A percentile compares a stretch with the other conserved stretches of the same genome.
These are phyloP conservation scores for Macadamia integrifolia DNA, from an alignment of 164 flowering plant genomes.

Conservation along the genomic window DNA sequence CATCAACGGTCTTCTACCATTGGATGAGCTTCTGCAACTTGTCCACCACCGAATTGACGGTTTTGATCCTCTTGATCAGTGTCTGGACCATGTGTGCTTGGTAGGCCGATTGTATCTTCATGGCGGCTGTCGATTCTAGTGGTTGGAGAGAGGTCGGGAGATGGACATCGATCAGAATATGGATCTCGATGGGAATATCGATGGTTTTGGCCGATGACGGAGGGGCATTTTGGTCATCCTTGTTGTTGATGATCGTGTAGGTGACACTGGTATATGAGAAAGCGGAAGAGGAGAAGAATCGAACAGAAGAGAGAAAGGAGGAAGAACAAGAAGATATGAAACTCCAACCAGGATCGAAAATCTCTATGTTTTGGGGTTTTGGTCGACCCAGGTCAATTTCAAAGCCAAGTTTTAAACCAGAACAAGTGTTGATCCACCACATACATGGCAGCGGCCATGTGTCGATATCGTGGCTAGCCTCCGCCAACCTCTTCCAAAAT, in stretches of 20 bases:
- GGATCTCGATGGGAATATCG: constrained; percentile 22
- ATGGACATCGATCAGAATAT: constrained; percentile 17
- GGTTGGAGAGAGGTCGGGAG: constrained; percentile 11
- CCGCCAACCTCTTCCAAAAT: no score
- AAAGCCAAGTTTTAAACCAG: no score
- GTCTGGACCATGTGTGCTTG: constrained; percentile 47
- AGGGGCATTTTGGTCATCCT: constrained; percentile 32
- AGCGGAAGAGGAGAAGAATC: constrained; percentile 17
- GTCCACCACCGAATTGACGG: constrained; percentile 46
- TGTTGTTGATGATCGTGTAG: constrained; percentile 10
- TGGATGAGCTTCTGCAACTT: constrained; percentile 50
- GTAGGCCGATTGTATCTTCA: constrained; percentile 69
- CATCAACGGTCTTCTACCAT: constrained; percentile 80
- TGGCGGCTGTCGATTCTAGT: constrained; percentile 33
- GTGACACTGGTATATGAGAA: constrained; percentile 21
- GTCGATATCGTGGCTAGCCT: no score
- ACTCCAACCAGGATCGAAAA: no score
- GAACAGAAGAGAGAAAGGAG: neutral
- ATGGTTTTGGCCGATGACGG: constrained; percentile 10
- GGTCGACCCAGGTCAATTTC: no score
- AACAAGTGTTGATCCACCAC: no score
- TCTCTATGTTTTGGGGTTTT: no score
- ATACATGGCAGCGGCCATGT: no score
- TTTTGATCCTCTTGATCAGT: constrained; percentile 40
- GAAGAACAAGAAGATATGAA: no score